phyloP scores from a whole-genome alignment of 768 basidiomycete species.

The Termitomyces sp. region DNA sequence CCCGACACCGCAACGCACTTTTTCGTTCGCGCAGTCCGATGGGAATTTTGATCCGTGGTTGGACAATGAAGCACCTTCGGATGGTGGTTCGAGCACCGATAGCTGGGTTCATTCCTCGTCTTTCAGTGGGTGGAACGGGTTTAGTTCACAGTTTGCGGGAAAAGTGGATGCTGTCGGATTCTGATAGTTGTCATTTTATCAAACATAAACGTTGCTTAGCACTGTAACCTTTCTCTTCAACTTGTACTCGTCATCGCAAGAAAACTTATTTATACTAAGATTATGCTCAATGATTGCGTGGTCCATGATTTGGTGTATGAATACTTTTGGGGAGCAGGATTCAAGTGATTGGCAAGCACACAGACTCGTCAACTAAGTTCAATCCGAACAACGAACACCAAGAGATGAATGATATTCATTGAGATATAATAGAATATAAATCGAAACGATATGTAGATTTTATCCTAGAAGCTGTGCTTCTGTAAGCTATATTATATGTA shows the following conservation, averaged over 20 bases:
- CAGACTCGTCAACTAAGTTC: background rate
- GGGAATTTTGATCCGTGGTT: slow-evolving; percentile 29
- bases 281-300: background rate
- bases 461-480: background rate
- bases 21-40: slow-evolving; percentile 15
- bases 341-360: no score
- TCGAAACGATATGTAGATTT: background rate
- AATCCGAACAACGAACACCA: background rate
- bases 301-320: background rate
- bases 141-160: slow-evolving; percentile 32
- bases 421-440: background rate
- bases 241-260: background rate
- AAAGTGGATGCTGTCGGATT: slow-evolving; percentile 3
- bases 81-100: slow-evolving; percentile 10
- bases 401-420: background rate
- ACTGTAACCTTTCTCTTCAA: background rate
- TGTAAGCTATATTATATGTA: background rate
- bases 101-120: slow-evolving; percentile 25
- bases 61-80: slow-evolving; percentile 17
- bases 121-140: slow-evolving; percentile 32
- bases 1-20: slow-evolving; percentile 8
- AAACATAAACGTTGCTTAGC: background rate
- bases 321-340: no score
- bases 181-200: background rate
- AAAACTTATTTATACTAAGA: background rate